Evolutionary conservation across 2,329 filamentous ascomycete genomes (phyloP).

Genomic region (Talaromyces sp.): DNA sequence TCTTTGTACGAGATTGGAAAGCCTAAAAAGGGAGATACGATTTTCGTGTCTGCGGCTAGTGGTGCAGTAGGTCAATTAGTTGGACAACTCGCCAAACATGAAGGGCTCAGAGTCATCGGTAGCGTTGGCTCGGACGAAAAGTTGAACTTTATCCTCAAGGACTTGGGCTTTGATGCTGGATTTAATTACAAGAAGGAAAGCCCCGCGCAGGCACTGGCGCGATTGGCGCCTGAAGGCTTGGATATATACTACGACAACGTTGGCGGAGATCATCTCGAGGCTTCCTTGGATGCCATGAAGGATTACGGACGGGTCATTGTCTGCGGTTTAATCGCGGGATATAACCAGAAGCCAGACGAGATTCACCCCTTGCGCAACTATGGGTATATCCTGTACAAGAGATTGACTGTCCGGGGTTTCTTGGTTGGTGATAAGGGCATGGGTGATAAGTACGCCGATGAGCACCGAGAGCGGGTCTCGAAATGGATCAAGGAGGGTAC

Average conservation of each 20-base stretch:
- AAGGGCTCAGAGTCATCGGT: conserved; percentile 74
- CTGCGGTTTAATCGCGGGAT: conserved; percentile 70
- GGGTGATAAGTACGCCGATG: conserved; percentile 61
- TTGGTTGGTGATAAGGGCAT: conserved; percentile 65
- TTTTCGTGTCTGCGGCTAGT: conserved; percentile 75
- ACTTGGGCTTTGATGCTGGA: conserved; percentile 66
- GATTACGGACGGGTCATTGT: conserved; percentile 61
- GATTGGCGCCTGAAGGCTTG: conserved; percentile 71
- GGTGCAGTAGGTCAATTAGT: conserved; percentile 81
- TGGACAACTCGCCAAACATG: conserved; percentile 76
- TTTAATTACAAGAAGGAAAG: conserved; percentile 89
- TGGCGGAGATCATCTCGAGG: conserved; percentile 69
- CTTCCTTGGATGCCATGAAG: conserved; percentile 63
- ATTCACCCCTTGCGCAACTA: conserved; percentile 65
- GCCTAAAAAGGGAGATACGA: conserved; percentile 73
- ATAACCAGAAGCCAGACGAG: conserved; percentile 59
- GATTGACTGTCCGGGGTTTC: conserved; percentile 68
- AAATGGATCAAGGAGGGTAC: conserved; percentile 73
- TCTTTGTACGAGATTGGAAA: conserved; percentile 71
- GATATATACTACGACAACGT: conserved; percentile 84
- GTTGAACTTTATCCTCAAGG: conserved; percentile 67
- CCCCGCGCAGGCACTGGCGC: conserved; percentile 61
- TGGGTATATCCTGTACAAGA: conserved; percentile 62
- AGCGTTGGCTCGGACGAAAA: conserved; percentile 78
- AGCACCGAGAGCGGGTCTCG: conserved; percentile 72